Conservation (phyloP, 2,329 filamentous ascomycete species). For the Fusarium sp. region DNA sequence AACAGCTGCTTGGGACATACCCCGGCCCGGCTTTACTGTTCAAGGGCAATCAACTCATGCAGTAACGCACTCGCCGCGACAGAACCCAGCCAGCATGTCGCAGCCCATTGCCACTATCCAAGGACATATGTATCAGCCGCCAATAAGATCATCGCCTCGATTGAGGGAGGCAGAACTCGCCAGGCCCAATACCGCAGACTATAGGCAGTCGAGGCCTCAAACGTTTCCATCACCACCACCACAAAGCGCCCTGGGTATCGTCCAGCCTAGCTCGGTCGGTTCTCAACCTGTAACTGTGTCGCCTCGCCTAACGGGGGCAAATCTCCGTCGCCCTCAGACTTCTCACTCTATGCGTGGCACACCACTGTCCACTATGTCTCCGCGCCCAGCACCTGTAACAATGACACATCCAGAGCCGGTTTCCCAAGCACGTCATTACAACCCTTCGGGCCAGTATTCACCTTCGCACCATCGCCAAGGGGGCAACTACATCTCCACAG, state of each 20-base stretch:
- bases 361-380: not conserved
- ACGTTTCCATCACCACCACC: not conserved
- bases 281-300: not conserved
- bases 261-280: not conserved
- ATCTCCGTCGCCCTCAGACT: not conserved
- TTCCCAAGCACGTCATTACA: not conserved
- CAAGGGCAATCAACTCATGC: not conserved
- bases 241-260: too few relatives aligned
- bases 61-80: slow-evolving; percentile 1
- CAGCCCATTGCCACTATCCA: not conserved
- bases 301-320: not conserved
- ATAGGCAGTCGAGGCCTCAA: not conserved
- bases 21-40: not conserved
- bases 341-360: not conserved
- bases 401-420: not conserved
- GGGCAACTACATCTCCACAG: not conserved
- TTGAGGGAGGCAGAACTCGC: too few relatives aligned
- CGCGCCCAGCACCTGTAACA: not conserved
- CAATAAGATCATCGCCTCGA: not conserved
- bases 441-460: not conserved
- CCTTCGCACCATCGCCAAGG: not conserved
- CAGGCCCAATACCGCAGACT: not conserved
- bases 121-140: not conserved
- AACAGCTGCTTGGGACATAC: not conserved
- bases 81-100: not conserved